phyloP scores from a whole-genome alignment of 257 asterid genomes.

The Solanum infundibuliforme region DNA sequence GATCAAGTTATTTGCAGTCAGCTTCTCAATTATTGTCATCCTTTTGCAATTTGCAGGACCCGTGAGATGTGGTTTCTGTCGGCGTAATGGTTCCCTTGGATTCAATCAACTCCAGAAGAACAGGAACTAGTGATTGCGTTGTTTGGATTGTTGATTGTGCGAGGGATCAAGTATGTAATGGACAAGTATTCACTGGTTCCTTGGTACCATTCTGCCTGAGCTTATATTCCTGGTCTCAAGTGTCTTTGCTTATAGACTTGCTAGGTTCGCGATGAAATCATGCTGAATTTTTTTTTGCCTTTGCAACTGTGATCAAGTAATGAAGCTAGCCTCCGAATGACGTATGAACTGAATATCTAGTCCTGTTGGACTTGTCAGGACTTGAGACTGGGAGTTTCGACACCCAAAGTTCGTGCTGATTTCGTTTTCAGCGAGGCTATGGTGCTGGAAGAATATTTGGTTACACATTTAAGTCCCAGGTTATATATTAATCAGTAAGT shows the following conservation, averaged over 20 bases:
- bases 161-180: background rate
- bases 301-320: background rate
- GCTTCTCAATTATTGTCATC: background rate
- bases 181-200: background rate
- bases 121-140: background rate
- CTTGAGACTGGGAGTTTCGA: background rate
- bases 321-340: too few species aligned
- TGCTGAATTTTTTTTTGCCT: background rate
- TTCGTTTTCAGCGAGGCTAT: background rate
- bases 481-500: background rate
- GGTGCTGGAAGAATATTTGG: background rate
- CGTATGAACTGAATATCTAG: background rate
- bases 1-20: background rate
- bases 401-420: background rate
- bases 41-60: constrained; percentile 6
- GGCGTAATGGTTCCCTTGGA: background rate
- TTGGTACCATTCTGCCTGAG: too few species aligned
- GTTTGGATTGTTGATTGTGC: background rate
- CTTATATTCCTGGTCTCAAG: too few species aligned
- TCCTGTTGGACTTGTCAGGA: background rate
- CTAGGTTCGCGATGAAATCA: background rate
- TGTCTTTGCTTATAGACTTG: background rate
- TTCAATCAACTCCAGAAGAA: background rate
- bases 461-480: background rate
- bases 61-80: background rate